phyloP scores from a whole-genome alignment of 176 grass and related monocot genomes.

The Urochloa ruziziensis region DNA sequence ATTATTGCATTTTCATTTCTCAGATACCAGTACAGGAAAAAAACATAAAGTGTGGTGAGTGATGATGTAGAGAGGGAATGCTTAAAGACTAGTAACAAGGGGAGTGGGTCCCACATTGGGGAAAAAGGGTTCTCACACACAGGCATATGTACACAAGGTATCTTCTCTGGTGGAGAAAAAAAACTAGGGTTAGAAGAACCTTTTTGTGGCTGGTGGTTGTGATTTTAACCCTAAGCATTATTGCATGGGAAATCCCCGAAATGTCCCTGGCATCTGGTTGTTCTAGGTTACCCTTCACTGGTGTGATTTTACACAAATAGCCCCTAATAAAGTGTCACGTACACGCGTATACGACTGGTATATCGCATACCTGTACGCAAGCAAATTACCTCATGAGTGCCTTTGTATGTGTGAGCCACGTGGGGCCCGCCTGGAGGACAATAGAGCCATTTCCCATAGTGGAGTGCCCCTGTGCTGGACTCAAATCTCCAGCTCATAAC shows the following conservation, averaged over 20 bases:
- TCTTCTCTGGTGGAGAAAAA: conserved; percentile 27
- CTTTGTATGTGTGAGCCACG: not conserved
- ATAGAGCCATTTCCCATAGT: conserved; percentile 42
- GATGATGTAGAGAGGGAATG: conserved; percentile 53
- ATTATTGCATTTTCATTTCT: not conserved
- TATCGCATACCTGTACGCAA: conserved; percentile 1
- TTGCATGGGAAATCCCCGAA: conserved; percentile 27
- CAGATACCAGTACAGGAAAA: conserved; percentile 25
- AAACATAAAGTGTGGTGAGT: conserved; percentile 36
- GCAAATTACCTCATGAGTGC: conserved; percentile 15
- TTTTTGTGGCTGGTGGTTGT: conserved; percentile 53
- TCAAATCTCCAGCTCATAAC: conserved; percentile 20
- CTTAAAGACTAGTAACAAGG: conserved; percentile 45
- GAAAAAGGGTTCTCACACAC: conserved; percentile 25
- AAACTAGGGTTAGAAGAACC: conserved; percentile 28
- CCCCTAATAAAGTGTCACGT: conserved; percentile 42
- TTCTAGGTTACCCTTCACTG: conserved; percentile 43
- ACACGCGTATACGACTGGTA: conserved; percentile 32
- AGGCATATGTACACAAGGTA: conserved; percentile 31
- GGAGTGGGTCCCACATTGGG: conserved; percentile 41
- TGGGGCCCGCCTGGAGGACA: conserved; percentile 41
- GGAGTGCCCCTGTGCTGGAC: conserved; percentile 18
- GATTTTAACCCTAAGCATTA: conserved; percentile 50
- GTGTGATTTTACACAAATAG: conserved; percentile 51
- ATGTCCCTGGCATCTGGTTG: conserved; percentile 35